Percentiles rank a stretch among this genome's conserved stretches.
Evolutionary conservation across 1,284 basidiomycete genomes (phyloP).

Genomic region (Pholiota adiposa): DNA sequence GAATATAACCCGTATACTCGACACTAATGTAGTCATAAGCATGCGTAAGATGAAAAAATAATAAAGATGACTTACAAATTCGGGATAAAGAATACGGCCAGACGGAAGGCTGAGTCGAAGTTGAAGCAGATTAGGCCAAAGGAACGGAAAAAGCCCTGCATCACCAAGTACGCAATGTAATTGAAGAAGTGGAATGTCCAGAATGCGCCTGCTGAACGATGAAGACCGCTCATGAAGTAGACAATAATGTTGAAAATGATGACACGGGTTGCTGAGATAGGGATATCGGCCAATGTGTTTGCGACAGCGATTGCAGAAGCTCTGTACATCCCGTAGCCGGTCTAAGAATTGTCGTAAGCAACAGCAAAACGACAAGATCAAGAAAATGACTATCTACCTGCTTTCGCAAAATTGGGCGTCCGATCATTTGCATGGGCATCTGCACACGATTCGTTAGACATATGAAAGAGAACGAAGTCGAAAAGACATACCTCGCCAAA

Average conservation of each 20-base stretch:
- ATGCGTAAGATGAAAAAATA: background rate
- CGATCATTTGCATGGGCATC: slow-evolving; percentile 75
- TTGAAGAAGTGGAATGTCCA: slow-evolving; percentile 75
- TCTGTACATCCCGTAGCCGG: slow-evolving; percentile 82
- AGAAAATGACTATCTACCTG: slow-evolving; percentile 39
- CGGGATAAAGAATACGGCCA: slow-evolving; percentile 62
- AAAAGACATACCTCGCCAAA: slow-evolving; percentile 67
- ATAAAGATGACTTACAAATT: slow-evolving; percentile 50
- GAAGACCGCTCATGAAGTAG: slow-evolving; percentile 76
- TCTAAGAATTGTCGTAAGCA: slow-evolving; percentile 46
- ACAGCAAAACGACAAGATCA: background rate
- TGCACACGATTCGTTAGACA: no score
- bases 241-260: slow-evolving; percentile 72
- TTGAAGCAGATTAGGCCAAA: slow-evolving; percentile 68
- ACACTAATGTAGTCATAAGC: slow-evolving; percentile 39
- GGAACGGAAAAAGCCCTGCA: slow-evolving; percentile 79
- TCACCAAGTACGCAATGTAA: slow-evolving; percentile 61
- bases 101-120: slow-evolving; percentile 66
- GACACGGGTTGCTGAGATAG: slow-evolving; percentile 69
- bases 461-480: background rate
- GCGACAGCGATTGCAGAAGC: slow-evolving; percentile 76
- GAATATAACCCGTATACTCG: slow-evolving; percentile 73
- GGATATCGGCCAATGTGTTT: slow-evolving; percentile 78
- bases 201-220: slow-evolving; percentile 65
- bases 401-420: slow-evolving; percentile 74